Conservation (phyloP, 345 rosid species). For the Durio zibethinus region DNA sequence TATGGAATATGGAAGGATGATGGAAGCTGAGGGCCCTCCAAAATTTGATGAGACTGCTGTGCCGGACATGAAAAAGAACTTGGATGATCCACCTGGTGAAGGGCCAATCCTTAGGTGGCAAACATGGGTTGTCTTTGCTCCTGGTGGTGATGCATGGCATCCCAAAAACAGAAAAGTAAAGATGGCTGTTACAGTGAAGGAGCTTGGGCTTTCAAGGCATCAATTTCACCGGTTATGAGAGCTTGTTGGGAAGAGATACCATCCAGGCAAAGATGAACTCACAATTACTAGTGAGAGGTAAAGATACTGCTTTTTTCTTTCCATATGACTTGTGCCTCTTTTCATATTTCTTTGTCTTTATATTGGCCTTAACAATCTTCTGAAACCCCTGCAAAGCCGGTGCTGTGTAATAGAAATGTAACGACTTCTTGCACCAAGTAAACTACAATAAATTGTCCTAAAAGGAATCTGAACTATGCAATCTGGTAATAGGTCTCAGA, state of each 20-base stretch:
- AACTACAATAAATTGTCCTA: not conserved
- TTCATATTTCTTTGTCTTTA: not conserved
- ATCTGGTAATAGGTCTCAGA: not conserved
- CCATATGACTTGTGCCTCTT: not conserved
- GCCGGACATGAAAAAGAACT: constrained; percentile 45
- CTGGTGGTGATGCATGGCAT: constrained; percentile 99
- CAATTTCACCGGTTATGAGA: constrained; percentile 72
- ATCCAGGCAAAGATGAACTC: constrained; percentile 94
- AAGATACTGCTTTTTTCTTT: constrained; percentile 2
- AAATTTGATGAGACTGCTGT: constrained; percentile 51
- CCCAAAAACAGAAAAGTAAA: constrained; percentile 95
- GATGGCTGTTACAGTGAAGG: constrained; percentile 88
- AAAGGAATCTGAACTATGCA: not conserved
- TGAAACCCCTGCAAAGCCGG: constrained; percentile 1
- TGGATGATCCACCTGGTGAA: constrained; percentile 81
- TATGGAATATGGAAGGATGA: constrained; percentile 52
- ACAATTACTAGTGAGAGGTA: constrained; percentile 96
- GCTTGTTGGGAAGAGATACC: constrained; percentile 82
- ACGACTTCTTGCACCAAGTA: not conserved
- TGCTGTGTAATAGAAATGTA: not conserved
- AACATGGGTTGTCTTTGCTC: constrained; percentile 79
- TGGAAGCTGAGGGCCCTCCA: constrained; percentile 64
- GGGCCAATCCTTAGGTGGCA: constrained; percentile 93
- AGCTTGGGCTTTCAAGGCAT: constrained; percentile 84
- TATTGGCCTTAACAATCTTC: not conserved